Evolutionary conservation across 805 yeast genomes (phyloP), one percentile per base, ranked within the genome.

Genomic region (Pichia phayaonensis): DNA sequence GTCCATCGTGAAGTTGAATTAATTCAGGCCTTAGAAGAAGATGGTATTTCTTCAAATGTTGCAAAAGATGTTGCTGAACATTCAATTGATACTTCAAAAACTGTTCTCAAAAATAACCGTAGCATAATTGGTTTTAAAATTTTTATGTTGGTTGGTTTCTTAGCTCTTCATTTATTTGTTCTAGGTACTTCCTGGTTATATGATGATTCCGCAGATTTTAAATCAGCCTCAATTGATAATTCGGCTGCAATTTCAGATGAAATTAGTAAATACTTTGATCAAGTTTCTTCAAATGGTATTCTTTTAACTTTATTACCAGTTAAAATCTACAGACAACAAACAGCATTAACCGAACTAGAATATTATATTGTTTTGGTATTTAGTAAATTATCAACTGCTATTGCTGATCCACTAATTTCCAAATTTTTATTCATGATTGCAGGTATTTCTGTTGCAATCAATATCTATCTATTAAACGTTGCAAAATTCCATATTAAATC

Each of bases 1-100:
- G 94, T 94, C 50, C 88, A 90, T 67, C 81, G 88, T 56, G 85
- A 89, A 44, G 81, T 87, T 52, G 79, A 81, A 49, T 77, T 90
- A 63, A 83, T 84, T 63, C 81, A 80, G 55, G 89, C 87, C 27
- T 73, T 92, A 56, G 94, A 90, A 71, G 99, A 92, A 65, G 99
- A 92, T 62, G 98, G 99, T 24, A 79, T 92, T 34, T 76, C 86
- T 42, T 79, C 81, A 40, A 66, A 72, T 44, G 85, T 86, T 34
- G 97, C 97, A 12, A 81, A 79, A 56, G 75, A 81, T 39, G 90
- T 90, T 36, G 81, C 83, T 18, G 68, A 63, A 43, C 60, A 70
- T 34, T 54, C 64, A 15, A 56, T 55, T 49, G 65, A 61, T 56
- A 53, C 62, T 61, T 52, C 61, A 13, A 56, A 56, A 13, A 41